Base-by-base conservation (phyloP, 2,329 filamentous ascomycete genomes). In the Colletotrichum orbiculare region DNA sequence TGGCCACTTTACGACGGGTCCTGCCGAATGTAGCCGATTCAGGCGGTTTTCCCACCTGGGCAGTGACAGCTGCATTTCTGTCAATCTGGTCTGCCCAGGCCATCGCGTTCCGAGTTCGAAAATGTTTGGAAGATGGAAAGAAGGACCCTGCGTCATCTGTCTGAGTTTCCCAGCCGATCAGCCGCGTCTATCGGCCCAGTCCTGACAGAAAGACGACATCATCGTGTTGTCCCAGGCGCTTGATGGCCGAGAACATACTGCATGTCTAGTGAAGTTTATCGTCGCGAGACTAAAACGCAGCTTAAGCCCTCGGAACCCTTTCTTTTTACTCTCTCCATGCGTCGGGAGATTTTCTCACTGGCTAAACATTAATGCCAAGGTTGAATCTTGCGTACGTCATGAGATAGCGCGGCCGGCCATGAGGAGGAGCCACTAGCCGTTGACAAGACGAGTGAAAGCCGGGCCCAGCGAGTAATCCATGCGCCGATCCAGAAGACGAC, bases 401-500 rank as follows among this genome's bases (percentile, higher is more conserved):
- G 46, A 52, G 47, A n/a, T 49, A 57, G 41, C 42, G 46, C 52
- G 46, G 45, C 41, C 13, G 48, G 60, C 54, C 48, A 35, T 52
- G 57, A 53, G 15, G 43, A 43, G 58, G 17, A 25, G 45, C 15
- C 57, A 13, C 8, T 8, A 11, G 11, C 9, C 46, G 12, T 17
- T 48, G 46, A 48, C 13, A 33, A 33, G 25, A 25, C 25, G 25
- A 12, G 46, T 48, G 46, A 15, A 11, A 48, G 46, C 45, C 2
- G 12, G 7, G 15, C 25, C 10, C 39, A 34, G 50, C 11, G 15
- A 37, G 52, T 48, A 53, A 48, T 38, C 63, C 63, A 53, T 65
- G 58, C 52, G 37, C 58, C 63, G 63, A 66, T 66, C 58, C 35
- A 57, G 41, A 48, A 12, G 12, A 37, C 8, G 9, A 42, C 33